A percentile compares a stretch with the other conserved stretches of the same genome.
These are phyloP conservation scores for Ambrosia trifida DNA, from an alignment of 129 eudicot genomes.

Conservation along the genomic window DNA sequence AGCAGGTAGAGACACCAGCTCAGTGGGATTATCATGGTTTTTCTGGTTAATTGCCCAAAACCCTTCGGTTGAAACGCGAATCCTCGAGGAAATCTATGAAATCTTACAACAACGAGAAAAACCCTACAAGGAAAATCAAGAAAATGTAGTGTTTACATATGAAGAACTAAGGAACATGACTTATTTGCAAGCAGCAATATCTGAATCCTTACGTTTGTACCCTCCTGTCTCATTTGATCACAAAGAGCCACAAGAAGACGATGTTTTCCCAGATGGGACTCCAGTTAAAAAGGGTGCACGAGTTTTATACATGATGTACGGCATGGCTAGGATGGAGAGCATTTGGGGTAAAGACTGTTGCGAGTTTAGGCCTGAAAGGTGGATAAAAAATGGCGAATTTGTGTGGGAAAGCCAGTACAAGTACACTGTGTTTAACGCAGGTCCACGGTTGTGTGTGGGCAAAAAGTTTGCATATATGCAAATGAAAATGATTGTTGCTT, in stretches of 20 bases:
- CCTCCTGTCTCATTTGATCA: conserved; percentile 67
- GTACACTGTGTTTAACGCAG: conserved; percentile 60
- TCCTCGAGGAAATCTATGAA: conserved; percentile 41
- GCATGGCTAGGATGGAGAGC: conserved; percentile 52
- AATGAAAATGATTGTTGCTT: conserved; percentile 72
- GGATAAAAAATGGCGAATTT: conserved; percentile 58
- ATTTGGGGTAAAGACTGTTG: conserved; percentile 63
- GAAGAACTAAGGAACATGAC: conserved; percentile 61
- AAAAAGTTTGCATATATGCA: conserved; percentile 68
- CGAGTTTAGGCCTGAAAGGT: conserved; percentile 65
- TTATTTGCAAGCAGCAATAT: conserved; percentile 60
- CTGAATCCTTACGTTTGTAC: conserved; percentile 57
- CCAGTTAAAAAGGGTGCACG: conserved; percentile 36
- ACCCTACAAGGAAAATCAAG: conserved; percentile 6
- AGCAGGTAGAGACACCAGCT: conserved; percentile 74
- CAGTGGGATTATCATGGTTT: conserved; percentile 69
- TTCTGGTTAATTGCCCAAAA: conserved; percentile 55
- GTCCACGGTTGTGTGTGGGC: conserved; percentile 68
- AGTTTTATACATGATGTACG: conserved; percentile 41
- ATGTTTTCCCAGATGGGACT: conserved; percentile 58
- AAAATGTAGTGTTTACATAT: conserved; percentile 33
- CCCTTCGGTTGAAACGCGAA: conserved; percentile 45
- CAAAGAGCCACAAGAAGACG: conserved; percentile 57
- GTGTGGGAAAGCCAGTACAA: conserved; percentile 54
- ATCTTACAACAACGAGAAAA: conserved; percentile 31